These are phyloP conservation scores for Cryoendolithus antarcticus DNA, from an alignment of 2,329 filamentous ascomycete species.

Conservation along the genomic window DNA sequence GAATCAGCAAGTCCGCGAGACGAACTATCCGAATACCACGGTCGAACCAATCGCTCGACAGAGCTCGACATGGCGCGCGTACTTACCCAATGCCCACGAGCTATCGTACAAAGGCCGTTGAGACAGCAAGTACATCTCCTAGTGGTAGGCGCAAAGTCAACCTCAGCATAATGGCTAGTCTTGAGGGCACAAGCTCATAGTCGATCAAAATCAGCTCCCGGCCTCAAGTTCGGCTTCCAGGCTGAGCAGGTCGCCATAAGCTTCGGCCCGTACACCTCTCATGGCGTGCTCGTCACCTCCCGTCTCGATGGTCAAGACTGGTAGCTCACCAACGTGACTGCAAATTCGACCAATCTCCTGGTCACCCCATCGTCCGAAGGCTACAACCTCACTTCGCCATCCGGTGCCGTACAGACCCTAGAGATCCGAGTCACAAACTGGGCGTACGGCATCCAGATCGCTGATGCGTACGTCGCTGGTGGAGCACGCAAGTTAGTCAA, in stretches of 20 bases:
- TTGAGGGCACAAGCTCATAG: too few species aligned
- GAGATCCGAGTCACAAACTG: conserved; percentile 51
- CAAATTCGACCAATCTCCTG: conserved; percentile 45
- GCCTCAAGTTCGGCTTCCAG: conserved; percentile 44
- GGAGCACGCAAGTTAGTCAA: conserved; percentile 33
- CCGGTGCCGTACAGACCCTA: conserved; percentile 38
- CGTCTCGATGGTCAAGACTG: conserved; percentile 48
- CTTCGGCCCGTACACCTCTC: conserved; percentile 39
- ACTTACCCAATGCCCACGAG: conserved; percentile 39
- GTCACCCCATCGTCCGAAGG: conserved; percentile 35
- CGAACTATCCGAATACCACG: conserved; percentile 28
- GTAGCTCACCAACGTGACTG: conserved; percentile 49
- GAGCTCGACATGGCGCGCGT: conserved; percentile 33
- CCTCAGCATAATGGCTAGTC: too few species aligned
- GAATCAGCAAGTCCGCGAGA: conserved; percentile 30
- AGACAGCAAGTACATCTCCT: conserved; percentile 49
- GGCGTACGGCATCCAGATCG: conserved; percentile 47
- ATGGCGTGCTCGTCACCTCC: conserved; percentile 43
- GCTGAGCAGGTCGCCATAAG: conserved; percentile 40
- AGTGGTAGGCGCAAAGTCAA: too few species aligned
- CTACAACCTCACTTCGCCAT: conserved; percentile 29
- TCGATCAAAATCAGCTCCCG: conserved; percentile 37
- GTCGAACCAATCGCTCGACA: conserved; percentile 20
- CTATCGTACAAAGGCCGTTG: conserved; percentile 51
- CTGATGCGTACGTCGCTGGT: conserved; percentile 36